Evolutionary conservation across 345 rosid species (phyloP), one percentile per base, ranked within the genome.

Genomic region (Eucalyptus dawsonii): DNA sequence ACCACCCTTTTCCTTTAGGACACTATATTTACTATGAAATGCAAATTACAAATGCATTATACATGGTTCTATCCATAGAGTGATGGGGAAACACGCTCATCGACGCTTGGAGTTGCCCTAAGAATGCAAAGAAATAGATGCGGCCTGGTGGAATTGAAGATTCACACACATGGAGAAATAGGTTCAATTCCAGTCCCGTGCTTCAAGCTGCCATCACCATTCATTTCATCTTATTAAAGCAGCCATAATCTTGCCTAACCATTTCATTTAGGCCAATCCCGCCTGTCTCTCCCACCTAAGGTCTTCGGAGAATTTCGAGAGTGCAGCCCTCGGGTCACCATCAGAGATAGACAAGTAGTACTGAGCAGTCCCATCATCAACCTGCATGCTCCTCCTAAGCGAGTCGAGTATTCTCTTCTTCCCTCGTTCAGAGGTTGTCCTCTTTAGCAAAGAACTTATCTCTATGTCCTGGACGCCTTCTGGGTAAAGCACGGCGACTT

Each of bases 351-450:
- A 94, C 91, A 95, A 91, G 88, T 97, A 97, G 92, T 97, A 97
- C 72, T 90, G 94, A 80, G 97, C 98, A 53, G 99, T 97, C 87
- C 94, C 98, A 90, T 95, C 99, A 88, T 97, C 98, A 13, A 95
- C 98, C 54, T 92, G 98, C 99, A 96, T 97, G 93, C 98, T 96
- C 94, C 99, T 94, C 92, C 91, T 96, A 62, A 97, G 87, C 16
- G 98, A 97, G 49, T 96, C 94, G 2, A 96, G 89, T 25, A 97
- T 88, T 89, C 93, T 94, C 91, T 92, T 93, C 92, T 92, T 96
- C 86, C 97, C 96, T 14, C 87, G 90, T 34, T 91, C 93, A 56
- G 98, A 95, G 88, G 93, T 89, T n/a, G 72, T 88, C 87, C 92
- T 72, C 45, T 80, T 94, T 67, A 91, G 88, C 53, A 90, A 88